Evolutionary conservation across 208 protist genomes (phyloP).

Genomic region (Phytomonas sp.): DNA sequence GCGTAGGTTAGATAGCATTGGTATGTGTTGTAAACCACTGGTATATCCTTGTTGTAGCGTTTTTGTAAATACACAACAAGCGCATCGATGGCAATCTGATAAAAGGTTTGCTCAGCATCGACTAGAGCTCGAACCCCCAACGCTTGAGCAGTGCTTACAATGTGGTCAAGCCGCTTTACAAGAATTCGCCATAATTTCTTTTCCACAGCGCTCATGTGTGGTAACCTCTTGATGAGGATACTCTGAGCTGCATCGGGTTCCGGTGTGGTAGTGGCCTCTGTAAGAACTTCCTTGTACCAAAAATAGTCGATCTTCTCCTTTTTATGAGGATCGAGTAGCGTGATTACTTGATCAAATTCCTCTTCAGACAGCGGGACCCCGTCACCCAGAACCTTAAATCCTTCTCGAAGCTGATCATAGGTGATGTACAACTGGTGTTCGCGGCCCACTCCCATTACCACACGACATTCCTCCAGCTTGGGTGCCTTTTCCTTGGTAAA

Average conservation of each 20-base stretch:
- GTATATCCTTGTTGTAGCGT: constrained; percentile 86
- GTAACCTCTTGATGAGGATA: constrained; percentile 50
- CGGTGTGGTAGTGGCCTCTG: constrained; percentile 52
- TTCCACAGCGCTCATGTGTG: constrained; percentile 64
- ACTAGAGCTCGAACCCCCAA: constrained; percentile 84
- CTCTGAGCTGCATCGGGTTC: constrained; percentile 49
- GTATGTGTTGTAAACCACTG: constrained; percentile 96
- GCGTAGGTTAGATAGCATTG: constrained; percentile 95
- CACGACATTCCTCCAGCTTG: constrained; percentile 82
- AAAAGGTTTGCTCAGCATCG: constrained; percentile 96
- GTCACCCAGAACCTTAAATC: constrained; percentile 25
- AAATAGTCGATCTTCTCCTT: constrained; percentile 82
- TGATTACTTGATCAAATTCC: constrained; percentile 43
- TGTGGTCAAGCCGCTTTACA: constrained; percentile 51
- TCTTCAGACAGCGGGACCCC: constrained; percentile 32
- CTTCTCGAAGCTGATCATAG: constrained; percentile 52
- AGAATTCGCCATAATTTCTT: constrained; percentile 67
- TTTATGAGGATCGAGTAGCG: constrained; percentile 56
- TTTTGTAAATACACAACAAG: constrained; percentile 78
- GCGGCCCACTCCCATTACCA: constrained; percentile 64
- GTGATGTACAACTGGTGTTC: constrained; percentile 61
- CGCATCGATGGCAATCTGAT: constrained; percentile 94
- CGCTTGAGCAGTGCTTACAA: constrained; percentile 56
- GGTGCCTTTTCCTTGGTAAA: constrained; percentile 65
- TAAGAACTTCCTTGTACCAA: constrained; percentile 80